phyloP scores from a whole-genome alignment of 177 flowering plant genomes.

The Vitis hybrid region DNA sequence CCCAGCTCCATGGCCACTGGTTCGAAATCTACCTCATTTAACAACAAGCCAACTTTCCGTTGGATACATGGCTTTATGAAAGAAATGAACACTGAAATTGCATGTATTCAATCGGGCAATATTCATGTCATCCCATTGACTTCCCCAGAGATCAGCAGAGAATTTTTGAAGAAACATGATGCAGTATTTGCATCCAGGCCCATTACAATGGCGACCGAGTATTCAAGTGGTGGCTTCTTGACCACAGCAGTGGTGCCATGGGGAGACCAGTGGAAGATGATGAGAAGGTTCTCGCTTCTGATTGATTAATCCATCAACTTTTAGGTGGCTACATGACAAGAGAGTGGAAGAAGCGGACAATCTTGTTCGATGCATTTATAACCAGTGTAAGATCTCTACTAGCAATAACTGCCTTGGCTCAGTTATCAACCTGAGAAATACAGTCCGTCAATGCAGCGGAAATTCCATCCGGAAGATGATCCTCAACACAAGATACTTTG shows the following conservation, averaged over 20 bases:
- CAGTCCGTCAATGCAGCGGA: no score
- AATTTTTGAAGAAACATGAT: conserved; percentile 14
- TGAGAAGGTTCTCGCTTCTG: conserved; percentile 9
- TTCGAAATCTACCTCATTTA: not conserved
- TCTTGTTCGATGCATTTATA: not conserved
- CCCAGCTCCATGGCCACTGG: not conserved
- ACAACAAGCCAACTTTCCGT: not conserved
- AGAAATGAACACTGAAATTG: not conserved
- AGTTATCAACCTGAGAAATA: no score
- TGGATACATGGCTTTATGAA: not conserved
- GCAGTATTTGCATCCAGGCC: conserved; percentile 19
- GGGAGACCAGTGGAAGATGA: conserved; percentile 20
- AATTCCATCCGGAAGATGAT: no score
- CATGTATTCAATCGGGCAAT: no score
- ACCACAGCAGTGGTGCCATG: not conserved
- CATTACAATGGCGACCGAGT: conserved; percentile 8
- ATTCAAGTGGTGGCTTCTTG: not conserved
- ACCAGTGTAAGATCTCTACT: no score
- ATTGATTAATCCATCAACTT: not conserved
- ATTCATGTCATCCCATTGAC: not conserved
- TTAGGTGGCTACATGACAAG: conserved; percentile 11
- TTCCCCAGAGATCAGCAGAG: not conserved
- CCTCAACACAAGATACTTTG: no score
- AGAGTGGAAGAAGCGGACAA: conserved; percentile 18
- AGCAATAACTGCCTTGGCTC: no score